Evolutionary conservation across 2,329 filamentous ascomycete genomes (phyloP), one percentile per base, ranked within the genome.

Genomic region (Alternaria consortialis): DNA sequence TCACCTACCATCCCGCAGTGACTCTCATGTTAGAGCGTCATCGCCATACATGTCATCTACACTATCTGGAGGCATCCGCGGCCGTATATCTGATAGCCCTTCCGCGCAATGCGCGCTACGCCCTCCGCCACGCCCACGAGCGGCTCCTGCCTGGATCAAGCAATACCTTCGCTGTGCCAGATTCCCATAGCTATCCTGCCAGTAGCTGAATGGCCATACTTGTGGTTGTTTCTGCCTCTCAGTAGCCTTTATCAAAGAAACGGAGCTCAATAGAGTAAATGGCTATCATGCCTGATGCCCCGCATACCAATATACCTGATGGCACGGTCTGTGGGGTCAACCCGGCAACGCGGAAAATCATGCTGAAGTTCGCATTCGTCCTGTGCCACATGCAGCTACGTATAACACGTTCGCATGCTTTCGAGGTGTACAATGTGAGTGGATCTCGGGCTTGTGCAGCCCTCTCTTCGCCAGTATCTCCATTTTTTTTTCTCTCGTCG

Each of bases 301-400:
- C 60, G 27, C 56, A 63, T 23, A 51, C 27, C 36, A 42, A 56
- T 56, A 17, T 56, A 51, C 36, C 11, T 34, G 25, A 36, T 51
- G 13, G 44, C 44, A 56, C 27, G 36, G 25, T 13, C 25, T 34
- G 44, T 56, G 42, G 53, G 53, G 53, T 25, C 53, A 42, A 39
- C 34, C 20, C 20, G 46, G 46, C 20, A 37, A 50, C 34, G 20
- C 46, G n/a, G 44, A 47, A 12, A 32, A 23, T 7, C n/a, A 32
- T 47, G n/a, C 27, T 17, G 31, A 32, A 36, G 32, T 36, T 50
- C 3, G 20, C 46, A 36, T 5, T 7, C 13, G 15, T 50, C 32
- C 2, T 20, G 31, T 34, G 46, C 1, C 32, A 27, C 32, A 50
- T 20, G 27, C 17, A 25, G 32, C 20, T 13, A 23, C 29, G 1